These are phyloP conservation scores for Abelmoschus esculentus DNA, from an alignment of 345 rosid genomes.

Conservation along the genomic window DNA sequence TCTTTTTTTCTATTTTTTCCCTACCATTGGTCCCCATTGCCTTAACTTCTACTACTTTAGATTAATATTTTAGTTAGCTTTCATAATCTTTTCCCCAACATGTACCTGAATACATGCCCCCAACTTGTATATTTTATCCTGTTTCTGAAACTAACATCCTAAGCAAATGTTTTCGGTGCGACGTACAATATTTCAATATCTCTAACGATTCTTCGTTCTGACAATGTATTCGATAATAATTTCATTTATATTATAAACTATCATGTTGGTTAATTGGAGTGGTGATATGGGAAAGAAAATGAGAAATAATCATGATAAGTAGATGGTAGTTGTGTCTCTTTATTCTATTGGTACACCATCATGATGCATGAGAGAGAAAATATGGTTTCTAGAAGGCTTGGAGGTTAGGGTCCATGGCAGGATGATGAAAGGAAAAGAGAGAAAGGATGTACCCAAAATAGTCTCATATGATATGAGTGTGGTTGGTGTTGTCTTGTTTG, in stretches of 20 bases:
- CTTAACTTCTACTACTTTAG: constrained; percentile 1
- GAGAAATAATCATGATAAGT: constrained; percentile 13
- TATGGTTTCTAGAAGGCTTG: constrained; percentile 44
- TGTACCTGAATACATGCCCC: constrained; percentile 28
- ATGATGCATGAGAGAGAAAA: constrained; percentile 31
- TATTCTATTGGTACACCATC: constrained; percentile 25
- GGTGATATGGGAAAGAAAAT: constrained; percentile 12
- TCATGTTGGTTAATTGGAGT: constrained; percentile 21
- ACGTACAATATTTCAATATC: too few species aligned
- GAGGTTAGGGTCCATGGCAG: constrained; percentile 33
- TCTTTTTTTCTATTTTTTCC: neutral
- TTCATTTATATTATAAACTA: neutral
- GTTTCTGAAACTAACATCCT: constrained; percentile 26
- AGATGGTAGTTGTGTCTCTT: constrained; percentile 38
- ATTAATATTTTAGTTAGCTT: constrained; percentile 28
- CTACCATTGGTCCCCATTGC: neutral
- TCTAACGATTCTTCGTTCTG: too few species aligned
- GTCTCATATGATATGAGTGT: constrained; percentile 18
- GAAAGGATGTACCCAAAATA: neutral
- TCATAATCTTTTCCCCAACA: constrained; percentile 30
- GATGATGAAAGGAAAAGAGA: neutral
- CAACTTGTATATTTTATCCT: neutral
- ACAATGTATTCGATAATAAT: too few species aligned
- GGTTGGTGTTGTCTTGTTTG: constrained; percentile 37
- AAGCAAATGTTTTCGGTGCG: too few species aligned